These are phyloP conservation scores for Phoenix roebelenii DNA, from an alignment of 176 grass and related monocot species.

Conservation along the genomic window DNA sequence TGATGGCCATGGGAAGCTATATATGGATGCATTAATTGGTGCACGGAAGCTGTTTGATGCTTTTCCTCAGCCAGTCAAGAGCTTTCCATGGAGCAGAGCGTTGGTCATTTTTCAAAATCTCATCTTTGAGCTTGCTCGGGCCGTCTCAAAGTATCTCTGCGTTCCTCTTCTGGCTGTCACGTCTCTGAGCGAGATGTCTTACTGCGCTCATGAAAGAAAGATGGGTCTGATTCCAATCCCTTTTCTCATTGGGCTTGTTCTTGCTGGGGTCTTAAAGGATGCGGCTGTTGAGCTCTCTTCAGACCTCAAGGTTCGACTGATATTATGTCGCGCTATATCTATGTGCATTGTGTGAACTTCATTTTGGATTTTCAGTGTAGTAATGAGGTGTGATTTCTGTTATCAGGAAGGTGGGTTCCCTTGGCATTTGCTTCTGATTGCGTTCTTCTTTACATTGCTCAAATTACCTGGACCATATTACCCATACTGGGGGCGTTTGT, in stretches of 20 bases:
- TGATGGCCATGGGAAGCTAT: background rate
- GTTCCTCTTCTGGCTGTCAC: constrained; percentile 16
- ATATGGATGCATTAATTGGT: background rate
- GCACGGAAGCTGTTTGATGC: constrained; percentile 6
- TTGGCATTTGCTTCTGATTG: constrained; percentile 20
- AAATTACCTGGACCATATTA: constrained; percentile 20
- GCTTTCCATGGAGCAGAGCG: constrained; percentile 17
- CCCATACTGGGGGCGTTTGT: constrained; percentile 21
- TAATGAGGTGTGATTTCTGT: constrained; percentile 2
- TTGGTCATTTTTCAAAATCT: constrained; percentile 10
- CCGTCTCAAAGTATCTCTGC: constrained; percentile 10
- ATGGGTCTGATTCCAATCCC: constrained; percentile 23
- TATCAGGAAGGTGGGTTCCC: constrained; percentile 6
- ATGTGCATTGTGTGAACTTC: too few relatives aligned
- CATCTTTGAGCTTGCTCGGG: constrained; percentile 6
- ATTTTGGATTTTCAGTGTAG: background rate
- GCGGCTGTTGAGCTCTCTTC: background rate
- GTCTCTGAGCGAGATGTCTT: constrained; percentile 25
- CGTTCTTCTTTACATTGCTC: constrained; percentile 11
- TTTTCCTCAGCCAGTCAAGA: constrained; percentile 23
- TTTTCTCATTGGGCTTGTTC: background rate
- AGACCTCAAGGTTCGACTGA: constrained; percentile 9
- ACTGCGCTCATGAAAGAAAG: constrained; percentile 24
- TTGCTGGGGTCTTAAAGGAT: constrained; percentile 3
- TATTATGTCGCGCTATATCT: background rate